Evolutionary conservation across 2,329 filamentous ascomycete genomes (phyloP).

Genomic region (Sporothrix sp.): DNA sequence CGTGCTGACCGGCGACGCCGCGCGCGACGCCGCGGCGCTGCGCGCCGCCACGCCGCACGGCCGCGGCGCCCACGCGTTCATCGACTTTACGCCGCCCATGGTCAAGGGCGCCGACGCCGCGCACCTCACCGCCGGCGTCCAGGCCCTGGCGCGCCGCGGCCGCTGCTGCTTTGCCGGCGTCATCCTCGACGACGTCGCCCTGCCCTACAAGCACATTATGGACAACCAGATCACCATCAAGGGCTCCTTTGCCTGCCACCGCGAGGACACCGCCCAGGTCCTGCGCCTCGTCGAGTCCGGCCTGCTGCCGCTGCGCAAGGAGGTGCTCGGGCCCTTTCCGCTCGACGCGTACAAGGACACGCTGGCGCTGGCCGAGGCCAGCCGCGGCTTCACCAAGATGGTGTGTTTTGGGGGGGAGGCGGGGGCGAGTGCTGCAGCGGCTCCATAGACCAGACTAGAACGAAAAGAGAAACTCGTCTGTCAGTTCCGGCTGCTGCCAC

Average conservation of each 20-base stretch:
- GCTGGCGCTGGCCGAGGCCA: background rate
- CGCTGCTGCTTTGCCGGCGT: background rate
- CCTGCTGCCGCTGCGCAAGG: background rate
- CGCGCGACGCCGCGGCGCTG: background rate
- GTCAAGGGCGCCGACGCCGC: background rate
- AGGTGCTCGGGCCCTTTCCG: background rate
- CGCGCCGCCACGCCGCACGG: background rate
- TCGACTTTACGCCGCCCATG: background rate
- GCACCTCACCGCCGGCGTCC: background rate
- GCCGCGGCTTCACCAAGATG: background rate
- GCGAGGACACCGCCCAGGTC: background rate
- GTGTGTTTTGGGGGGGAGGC: no score
- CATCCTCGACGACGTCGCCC: background rate
- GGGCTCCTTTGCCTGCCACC: background rate
- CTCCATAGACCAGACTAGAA: no score
- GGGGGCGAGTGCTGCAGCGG: no score
- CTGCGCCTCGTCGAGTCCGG: background rate
- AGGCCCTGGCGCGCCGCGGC: background rate
- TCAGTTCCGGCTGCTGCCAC: conserved; percentile 8
- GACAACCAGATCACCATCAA: background rate
- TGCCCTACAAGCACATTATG: background rate
- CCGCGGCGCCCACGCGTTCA: background rate
- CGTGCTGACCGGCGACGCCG: background rate
- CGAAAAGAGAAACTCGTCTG: conserved; percentile 18
- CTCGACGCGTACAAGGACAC: background rate